phyloP scores from a whole-genome alignment of 1,284 basidiomycete species.

The Stereum hirsutum region DNA sequence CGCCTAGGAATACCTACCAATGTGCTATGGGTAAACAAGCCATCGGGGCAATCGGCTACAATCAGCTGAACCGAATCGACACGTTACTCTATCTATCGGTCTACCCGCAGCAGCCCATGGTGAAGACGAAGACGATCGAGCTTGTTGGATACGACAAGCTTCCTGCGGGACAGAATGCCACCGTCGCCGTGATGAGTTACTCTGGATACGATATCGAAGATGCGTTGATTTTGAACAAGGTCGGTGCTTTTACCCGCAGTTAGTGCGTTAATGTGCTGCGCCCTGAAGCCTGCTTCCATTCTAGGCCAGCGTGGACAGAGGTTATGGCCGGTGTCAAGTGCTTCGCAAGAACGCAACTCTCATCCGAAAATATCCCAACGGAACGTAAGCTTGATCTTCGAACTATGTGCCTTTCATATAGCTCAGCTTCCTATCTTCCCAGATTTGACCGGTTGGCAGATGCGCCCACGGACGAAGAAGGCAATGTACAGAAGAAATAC shows the following conservation, averaged over 20 bases:
- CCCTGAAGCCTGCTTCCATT: constrained; percentile 2
- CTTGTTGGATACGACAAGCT: constrained; percentile 94
- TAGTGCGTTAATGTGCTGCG: background rate
- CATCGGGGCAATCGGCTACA: constrained; percentile 98
- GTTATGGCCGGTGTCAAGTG: constrained; percentile 97
- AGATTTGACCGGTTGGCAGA: constrained; percentile 94
- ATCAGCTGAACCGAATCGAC: constrained; percentile 97
- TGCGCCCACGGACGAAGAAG: constrained; percentile 80
- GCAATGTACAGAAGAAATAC: constrained; percentile 73
- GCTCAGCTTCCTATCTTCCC: background rate
- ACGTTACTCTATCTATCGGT: constrained; percentile 97
- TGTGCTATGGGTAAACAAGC: constrained; percentile 99
- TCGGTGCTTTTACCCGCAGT: constrained; percentile 18
- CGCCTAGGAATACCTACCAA: constrained; percentile 97
- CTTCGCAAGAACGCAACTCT: constrained; percentile 93
- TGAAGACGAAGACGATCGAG: constrained; percentile 98
- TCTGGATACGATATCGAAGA: constrained; percentile 99
- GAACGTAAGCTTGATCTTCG: constrained; percentile 66
- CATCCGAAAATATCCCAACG: constrained; percentile 95
- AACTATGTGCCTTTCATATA: constrained; percentile 2
- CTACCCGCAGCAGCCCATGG: constrained; percentile 99
- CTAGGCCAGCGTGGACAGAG: constrained; percentile 89
- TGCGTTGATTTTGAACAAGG: constrained; percentile 94
- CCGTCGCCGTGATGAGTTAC: constrained; percentile 98
- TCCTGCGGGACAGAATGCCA: constrained; percentile 98